A percentile compares a stretch with the other conserved stretches of the same genome.
Evolutionary conservation across 331 rosid genomes (phyloP).

Genomic region (Erythrophleum ivorense): DNA sequence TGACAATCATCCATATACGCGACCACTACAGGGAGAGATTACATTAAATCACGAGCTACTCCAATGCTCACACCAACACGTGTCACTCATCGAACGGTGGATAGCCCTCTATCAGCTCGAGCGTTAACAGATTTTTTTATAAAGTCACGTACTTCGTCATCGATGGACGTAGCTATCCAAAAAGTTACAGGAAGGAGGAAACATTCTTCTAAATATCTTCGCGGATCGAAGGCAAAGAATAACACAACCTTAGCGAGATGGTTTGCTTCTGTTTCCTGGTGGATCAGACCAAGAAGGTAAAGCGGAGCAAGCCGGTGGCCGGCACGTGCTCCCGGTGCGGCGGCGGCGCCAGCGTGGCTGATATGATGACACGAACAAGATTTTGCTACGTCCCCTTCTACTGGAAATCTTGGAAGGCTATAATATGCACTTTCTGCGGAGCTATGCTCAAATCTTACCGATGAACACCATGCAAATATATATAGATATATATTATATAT

Average conservation of each 20-base stretch:
- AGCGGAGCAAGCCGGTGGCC: constrained; percentile 81
- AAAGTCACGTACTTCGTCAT: background rate
- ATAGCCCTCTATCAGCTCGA: background rate
- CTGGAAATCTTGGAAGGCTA: constrained; percentile 73
- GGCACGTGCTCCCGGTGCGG: constrained; percentile 83
- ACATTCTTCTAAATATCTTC: background rate
- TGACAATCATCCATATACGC: constrained; percentile 28
- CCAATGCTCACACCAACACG: background rate
- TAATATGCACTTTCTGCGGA: constrained; percentile 82
- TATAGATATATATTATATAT: too few species aligned
- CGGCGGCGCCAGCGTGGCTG: constrained; percentile 78
- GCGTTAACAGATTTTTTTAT: background rate
- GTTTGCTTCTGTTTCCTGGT: constrained; percentile 85
- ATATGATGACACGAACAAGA: constrained; percentile 69
- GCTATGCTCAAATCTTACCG: constrained; percentile 76
- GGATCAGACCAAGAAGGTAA: constrained; percentile 61
- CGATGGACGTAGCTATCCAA: background rate
- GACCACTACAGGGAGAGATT: background rate
- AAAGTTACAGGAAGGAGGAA: too few species aligned
- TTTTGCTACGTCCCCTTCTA: constrained; percentile 69
- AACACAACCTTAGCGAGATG: constrained; percentile 33
- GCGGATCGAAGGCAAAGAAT: too few species aligned
- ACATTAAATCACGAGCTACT: too few species aligned
- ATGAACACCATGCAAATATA: constrained; percentile 27
- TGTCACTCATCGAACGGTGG: background rate